phyloP scores from a whole-genome alignment of 2,329 filamentous ascomycete species.

The Pseudogymnoascus sp. region DNA sequence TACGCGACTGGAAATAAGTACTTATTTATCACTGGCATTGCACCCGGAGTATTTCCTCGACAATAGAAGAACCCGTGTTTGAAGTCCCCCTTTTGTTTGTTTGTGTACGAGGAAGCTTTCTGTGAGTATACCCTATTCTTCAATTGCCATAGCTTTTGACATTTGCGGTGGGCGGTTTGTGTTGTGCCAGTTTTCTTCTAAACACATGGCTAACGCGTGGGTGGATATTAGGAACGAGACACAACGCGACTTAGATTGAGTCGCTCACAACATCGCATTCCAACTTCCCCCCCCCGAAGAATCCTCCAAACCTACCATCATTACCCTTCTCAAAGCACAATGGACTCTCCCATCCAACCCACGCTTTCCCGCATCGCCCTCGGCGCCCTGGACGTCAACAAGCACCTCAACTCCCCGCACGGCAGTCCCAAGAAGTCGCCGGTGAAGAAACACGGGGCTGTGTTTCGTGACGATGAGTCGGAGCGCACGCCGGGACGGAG shows the following conservation, averaged over 20 bases:
- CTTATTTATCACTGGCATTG: not conserved
- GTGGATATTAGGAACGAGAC: not conserved
- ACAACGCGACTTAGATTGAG: not conserved
- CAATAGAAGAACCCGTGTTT: not conserved
- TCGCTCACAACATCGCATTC: not conserved
- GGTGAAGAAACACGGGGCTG: not conserved
- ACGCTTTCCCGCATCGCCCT: constrained; percentile 2
- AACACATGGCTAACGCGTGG: constrained; percentile 5
- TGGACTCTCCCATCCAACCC: not conserved
- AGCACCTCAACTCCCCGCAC: constrained; percentile 4
- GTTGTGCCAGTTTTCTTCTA: not conserved
- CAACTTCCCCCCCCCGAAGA: not conserved
- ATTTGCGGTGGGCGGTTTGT: not conserved
- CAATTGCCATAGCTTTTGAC: not conserved
- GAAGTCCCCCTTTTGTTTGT: not conserved
- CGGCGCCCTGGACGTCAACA: constrained; percentile 11
- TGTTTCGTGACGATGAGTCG: not conserved
- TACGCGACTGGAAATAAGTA: constrained; percentile 6
- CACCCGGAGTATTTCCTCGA: not conserved
- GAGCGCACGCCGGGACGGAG: not conserved
- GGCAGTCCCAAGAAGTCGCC: not conserved
- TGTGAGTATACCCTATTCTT: not conserved
- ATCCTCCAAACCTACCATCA: not conserved
- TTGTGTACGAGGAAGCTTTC: not conserved
- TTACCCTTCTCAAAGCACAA: not conserved